Conservation (phyloP, 129 eudicot species). For the Helichrysum umbraculigerum region DNA sequence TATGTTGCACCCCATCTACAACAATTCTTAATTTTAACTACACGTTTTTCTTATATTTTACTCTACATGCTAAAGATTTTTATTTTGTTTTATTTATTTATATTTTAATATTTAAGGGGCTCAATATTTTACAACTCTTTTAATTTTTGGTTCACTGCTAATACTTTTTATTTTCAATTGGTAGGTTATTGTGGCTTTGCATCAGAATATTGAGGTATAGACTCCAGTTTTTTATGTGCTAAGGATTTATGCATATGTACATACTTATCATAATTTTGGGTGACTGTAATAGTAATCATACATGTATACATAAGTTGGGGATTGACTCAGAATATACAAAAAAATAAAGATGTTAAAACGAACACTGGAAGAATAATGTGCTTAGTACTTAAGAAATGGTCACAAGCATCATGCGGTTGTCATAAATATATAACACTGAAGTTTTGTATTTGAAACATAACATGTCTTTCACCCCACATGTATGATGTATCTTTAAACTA, state of each 20-base stretch:
- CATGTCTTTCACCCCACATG: background rate
- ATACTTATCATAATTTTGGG: slow-evolving; percentile 12
- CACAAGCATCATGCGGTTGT: background rate
- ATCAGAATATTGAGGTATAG: slow-evolving; percentile 61
- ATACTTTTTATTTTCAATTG: slow-evolving; percentile 12
- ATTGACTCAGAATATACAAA: background rate
- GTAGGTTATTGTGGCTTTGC: slow-evolving; percentile 64
- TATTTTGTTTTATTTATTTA: no score
- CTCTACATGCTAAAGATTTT: no score
- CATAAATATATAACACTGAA: background rate
- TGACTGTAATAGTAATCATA: background rate
- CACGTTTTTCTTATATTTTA: background rate
- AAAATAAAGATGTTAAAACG: background rate
- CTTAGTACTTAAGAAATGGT: background rate
- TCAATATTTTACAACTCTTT: background rate
- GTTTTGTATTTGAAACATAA: background rate
- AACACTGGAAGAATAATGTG: background rate
- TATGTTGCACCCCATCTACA: slow-evolving; percentile 1
- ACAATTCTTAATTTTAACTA: background rate
- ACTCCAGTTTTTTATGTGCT: background rate
- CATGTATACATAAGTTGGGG: slow-evolving; percentile 1
- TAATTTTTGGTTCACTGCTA: background rate
- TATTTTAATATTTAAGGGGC: no score
- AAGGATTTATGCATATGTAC: background rate
- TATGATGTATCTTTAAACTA: background rate